A percentile compares a stretch with the other conserved stretches of the same genome.
Conservation (phyloP, 129 eudicot genomes). For the Oenanthe sinensis region DNA sequence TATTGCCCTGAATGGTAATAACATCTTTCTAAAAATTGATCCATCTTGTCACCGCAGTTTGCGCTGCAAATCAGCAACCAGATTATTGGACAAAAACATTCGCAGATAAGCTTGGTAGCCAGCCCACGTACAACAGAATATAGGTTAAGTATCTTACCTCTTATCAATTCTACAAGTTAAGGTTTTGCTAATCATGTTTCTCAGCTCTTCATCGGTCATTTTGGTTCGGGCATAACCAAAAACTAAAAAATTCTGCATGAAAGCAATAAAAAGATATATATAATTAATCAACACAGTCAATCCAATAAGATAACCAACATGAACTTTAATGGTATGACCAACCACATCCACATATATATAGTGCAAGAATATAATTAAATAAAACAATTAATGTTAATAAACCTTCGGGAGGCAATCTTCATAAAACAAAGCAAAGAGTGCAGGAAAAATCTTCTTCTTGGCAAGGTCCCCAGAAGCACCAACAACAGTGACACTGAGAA, state of each 20-base stretch:
- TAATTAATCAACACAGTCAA: background rate
- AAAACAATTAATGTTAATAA: constrained; percentile 5
- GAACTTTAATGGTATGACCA: background rate
- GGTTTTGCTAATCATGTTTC: constrained; percentile 74
- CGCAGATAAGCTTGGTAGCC: background rate
- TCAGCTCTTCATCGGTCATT: constrained; percentile 77
- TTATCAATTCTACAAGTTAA: constrained; percentile 81
- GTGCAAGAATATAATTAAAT: background rate
- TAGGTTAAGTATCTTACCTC: constrained; percentile 30
- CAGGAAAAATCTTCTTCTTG: constrained; percentile 84
- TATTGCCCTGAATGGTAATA: constrained; percentile 90
- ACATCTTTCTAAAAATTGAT: constrained; percentile 61
- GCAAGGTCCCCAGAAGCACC: constrained; percentile 99
- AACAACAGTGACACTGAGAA: constrained; percentile 63
- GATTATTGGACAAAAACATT: background rate
- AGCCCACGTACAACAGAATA: background rate
- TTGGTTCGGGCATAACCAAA: constrained; percentile 83
- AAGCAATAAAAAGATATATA: background rate
- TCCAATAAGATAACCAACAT: background rate
- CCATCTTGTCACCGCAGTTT: constrained; percentile 85
- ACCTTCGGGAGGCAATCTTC: constrained; percentile 88
- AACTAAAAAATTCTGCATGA: constrained; percentile 53
- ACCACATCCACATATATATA: background rate
- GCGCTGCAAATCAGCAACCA: constrained; percentile 37
- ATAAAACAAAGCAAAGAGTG: constrained; percentile 80